phyloP scores from a whole-genome alignment of 352 stramenopile genomes.

The Pythium biforme region DNA sequence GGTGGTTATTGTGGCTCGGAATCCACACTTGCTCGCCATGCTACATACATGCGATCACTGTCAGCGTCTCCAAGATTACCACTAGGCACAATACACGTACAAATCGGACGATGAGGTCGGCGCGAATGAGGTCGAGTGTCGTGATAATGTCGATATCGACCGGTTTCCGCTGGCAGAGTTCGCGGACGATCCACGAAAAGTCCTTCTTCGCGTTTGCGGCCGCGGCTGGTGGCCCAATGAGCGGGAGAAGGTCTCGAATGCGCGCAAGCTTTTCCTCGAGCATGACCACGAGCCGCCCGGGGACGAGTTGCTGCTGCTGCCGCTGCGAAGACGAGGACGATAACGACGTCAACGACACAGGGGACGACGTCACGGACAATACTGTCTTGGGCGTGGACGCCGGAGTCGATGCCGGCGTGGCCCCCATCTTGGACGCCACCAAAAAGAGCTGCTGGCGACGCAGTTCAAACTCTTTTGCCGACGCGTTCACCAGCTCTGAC shows the following conservation, averaged over 20 bases:
- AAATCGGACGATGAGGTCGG: constrained; percentile 73
- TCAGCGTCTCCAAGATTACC: neutral
- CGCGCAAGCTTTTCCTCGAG: constrained; percentile 24
- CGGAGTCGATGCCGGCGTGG: neutral
- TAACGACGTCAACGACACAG: neutral
- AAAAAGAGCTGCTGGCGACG: constrained; percentile 50
- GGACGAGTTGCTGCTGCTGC: constrained; percentile 3
- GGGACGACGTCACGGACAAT: neutral
- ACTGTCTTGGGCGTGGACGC: constrained; percentile 6
- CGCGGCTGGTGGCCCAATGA: constrained; percentile 23
- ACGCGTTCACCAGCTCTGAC: constrained; percentile 38
- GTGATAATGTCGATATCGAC: constrained; percentile 60
- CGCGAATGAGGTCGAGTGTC: constrained; percentile 78
- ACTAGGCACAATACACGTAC: constrained; percentile 35
- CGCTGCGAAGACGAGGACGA: constrained; percentile 2
- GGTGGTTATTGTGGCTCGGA: constrained; percentile 45
- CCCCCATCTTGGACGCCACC: neutral
- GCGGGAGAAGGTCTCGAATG: constrained; percentile 15
- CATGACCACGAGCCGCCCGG: constrained; percentile 6
- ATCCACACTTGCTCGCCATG: constrained; percentile 86
- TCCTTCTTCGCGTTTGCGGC: constrained; percentile 27
- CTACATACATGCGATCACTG: constrained; percentile 26
- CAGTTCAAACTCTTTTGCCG: constrained; percentile 52
- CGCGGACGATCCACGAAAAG: constrained; percentile 49
- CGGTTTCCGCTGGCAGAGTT: constrained; percentile 46